Conservation (phyloP, 192 early-diverging fungal species). For the Gamsiella multidivaricata region DNA sequence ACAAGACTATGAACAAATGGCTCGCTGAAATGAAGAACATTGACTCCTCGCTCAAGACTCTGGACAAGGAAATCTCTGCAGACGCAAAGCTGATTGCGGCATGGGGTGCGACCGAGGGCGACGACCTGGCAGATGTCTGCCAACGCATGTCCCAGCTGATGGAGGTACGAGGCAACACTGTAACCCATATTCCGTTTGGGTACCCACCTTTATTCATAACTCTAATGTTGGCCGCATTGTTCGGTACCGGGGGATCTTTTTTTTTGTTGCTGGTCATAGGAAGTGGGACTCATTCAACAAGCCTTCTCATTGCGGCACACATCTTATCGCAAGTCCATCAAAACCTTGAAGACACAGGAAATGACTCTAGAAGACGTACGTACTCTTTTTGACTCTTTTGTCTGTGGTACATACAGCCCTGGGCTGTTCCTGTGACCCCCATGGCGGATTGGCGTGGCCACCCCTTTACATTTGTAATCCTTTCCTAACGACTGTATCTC, state of each 20-base stretch:
- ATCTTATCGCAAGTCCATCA: constrained; percentile 44
- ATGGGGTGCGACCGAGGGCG: constrained; percentile 41
- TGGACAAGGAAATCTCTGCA: constrained; percentile 46
- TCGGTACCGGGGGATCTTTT: no score
- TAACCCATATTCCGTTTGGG: not conserved
- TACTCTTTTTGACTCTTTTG: not conserved
- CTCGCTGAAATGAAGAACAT: constrained; percentile 52
- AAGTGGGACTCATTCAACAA: constrained; percentile 45
- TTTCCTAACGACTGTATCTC: not conserved
- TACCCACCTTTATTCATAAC: no score
- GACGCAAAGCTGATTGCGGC: constrained; percentile 48
- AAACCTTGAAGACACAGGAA: constrained; percentile 42
- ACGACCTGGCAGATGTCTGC: constrained; percentile 46
- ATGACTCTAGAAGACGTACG: constrained; percentile 50
- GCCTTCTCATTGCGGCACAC: constrained; percentile 37
- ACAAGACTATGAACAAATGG: constrained; percentile 52
- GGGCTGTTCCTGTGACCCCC: constrained; percentile 20
- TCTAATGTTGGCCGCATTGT: no score
- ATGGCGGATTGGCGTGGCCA: not conserved
- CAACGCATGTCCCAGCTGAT: constrained; percentile 50
- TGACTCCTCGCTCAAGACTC: constrained; percentile 41
- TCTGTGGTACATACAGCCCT: not conserved
- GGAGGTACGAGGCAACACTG: constrained; percentile 26
- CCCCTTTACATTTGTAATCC: not conserved
- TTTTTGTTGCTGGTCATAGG: constrained; percentile 18